phyloP scores from a whole-genome alignment of 805 yeast species.

The Clavispora asparagi region DNA sequence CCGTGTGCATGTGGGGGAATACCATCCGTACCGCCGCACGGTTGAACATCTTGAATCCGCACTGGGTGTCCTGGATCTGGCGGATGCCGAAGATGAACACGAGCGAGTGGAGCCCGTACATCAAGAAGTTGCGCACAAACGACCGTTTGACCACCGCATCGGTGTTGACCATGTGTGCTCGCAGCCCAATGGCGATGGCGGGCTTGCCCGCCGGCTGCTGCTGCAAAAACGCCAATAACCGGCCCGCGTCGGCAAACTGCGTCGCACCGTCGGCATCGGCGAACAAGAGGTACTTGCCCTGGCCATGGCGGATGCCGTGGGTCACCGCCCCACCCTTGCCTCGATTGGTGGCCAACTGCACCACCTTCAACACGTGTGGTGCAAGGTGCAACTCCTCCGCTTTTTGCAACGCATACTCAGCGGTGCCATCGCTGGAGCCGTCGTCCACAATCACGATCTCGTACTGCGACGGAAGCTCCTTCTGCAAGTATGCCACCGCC shows the following conservation, averaged over 20 bases:
- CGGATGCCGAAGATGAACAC: constrained; percentile 88
- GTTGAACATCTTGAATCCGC: constrained; percentile 93
- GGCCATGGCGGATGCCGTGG: constrained; percentile 74
- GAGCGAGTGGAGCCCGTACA: constrained; percentile 86
- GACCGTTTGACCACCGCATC: constrained; percentile 96
- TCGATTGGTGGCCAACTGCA: constrained; percentile 67
- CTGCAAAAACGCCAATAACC: constrained; percentile 43
- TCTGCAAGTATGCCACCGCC: constrained; percentile 49
- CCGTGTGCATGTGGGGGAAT: constrained; percentile 91
- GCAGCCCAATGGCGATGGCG: constrained; percentile 80
- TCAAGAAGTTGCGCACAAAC: constrained; percentile 78
- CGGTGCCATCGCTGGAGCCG: constrained; percentile 81
- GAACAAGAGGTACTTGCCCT: constrained; percentile 74
- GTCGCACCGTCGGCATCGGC: constrained; percentile 99
- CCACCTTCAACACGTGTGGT: constrained; percentile 64
- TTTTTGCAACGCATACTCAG: constrained; percentile 62
- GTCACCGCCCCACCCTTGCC: constrained; percentile 95
- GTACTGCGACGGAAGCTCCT: constrained; percentile 36
- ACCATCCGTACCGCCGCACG: constrained; percentile 57
- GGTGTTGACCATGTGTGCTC: constrained; percentile 95
- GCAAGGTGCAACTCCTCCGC: constrained; percentile 42
- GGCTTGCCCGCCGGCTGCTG: constrained; percentile 29
- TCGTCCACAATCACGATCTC: constrained; percentile 90
- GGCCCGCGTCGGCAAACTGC: constrained; percentile 61
- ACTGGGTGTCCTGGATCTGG: constrained; percentile 86